Conservation (phyloP, 2,329 filamentous ascomycete species). For the Cladosporium sp. region DNA sequence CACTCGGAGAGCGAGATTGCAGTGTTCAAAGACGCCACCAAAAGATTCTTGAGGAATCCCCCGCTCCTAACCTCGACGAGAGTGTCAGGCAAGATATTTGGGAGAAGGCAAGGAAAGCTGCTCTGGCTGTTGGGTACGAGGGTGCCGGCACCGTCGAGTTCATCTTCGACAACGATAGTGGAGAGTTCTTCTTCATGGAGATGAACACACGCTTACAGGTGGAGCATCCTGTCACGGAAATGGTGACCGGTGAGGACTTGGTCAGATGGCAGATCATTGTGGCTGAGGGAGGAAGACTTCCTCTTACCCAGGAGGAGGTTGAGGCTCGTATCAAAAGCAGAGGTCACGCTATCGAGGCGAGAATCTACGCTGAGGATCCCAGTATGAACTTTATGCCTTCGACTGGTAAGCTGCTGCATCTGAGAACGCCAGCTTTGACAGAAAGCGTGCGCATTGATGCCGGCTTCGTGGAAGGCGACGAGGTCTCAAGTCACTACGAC, state of each 20-base stretch:
- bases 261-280: conserved; percentile 95
- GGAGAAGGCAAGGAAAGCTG: conserved; percentile 60
- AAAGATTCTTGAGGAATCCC: conserved; percentile 63
- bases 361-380: conserved; percentile 95
- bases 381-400: conserved; percentile 89
- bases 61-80: conserved; percentile 57
- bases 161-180: conserved; percentile 63
- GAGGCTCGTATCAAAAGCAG: conserved; percentile 65
- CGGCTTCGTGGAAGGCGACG: conserved; percentile 85
- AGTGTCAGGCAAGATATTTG: conserved; percentile 58
- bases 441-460: conserved; percentile 85
- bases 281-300: conserved; percentile 64
- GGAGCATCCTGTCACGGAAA: conserved; percentile 89
- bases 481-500: conserved; percentile 91
- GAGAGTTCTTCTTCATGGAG: conserved; percentile 66
- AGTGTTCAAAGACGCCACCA: conserved; percentile 62
- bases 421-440: conserved; percentile 64
- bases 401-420: conserved; percentile 79
- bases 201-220: conserved; percentile 85
- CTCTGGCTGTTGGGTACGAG: conserved; percentile 59
- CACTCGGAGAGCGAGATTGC: conserved; percentile 61
- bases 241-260: conserved; percentile 70
- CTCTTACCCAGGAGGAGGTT: conserved; percentile 61
- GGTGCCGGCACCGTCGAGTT: conserved; percentile 65
- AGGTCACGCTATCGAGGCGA: conserved; percentile 88